These are phyloP conservation scores for Magnusiomyces sp. DNA, from an alignment of 1,139 yeast genomes.

Conservation along the genomic window DNA sequence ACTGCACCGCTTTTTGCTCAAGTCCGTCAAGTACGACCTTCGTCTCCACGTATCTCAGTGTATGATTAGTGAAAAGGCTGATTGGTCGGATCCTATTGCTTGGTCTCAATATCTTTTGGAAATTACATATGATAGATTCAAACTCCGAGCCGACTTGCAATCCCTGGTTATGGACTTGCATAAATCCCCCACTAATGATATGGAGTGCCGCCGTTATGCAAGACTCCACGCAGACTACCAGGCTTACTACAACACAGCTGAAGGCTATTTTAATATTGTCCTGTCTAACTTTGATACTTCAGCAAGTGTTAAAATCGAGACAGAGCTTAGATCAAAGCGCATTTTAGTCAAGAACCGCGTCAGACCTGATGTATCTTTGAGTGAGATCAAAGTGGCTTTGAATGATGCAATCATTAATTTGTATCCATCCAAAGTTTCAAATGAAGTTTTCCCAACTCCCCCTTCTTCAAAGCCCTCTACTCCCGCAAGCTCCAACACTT, in stretches of 20 bases:
- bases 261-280: constrained; percentile 3
- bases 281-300: constrained; percentile 4
- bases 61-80: constrained; percentile 1
- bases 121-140: constrained; percentile 3
- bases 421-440: not conserved
- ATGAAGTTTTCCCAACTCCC: too few relatives aligned
- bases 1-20: constrained; percentile 2
- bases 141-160: not conserved
- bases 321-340: not conserved
- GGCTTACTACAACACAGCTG: not conserved
- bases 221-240: constrained; percentile 3
- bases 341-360: not conserved
- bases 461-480: too few relatives aligned
- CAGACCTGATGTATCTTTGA: not conserved
- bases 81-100: constrained; percentile 1
- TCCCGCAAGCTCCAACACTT: not conserved
- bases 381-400: not conserved
- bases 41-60: not conserved
- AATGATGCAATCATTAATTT: constrained; percentile 2
- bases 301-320: not conserved
- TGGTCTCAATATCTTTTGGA: constrained; percentile 6
- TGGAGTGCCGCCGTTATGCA: constrained; percentile 4
- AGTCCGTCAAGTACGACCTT: constrained; percentile 4
- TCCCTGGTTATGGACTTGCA: not conserved
- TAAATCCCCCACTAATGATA: constrained; percentile 2